Evolutionary conservation across 768 basidiomycete genomes (phyloP).

Genomic region (Hericium alpestre): DNA sequence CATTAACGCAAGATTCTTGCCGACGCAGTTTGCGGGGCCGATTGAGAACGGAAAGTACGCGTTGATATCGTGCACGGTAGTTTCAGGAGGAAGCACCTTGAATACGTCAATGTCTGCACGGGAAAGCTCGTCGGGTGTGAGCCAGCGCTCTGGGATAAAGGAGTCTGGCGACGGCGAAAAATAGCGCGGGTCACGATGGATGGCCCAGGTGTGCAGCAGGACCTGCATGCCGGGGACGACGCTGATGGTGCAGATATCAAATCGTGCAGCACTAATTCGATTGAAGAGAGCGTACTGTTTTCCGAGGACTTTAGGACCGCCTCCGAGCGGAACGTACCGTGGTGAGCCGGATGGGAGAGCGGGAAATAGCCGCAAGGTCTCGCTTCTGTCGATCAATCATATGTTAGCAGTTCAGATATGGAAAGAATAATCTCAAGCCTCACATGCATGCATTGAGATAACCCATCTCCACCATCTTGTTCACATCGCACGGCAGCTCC

Average conservation of each 20-base stretch:
- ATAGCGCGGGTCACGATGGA: constrained; percentile 13
- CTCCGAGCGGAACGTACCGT: not conserved
- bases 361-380: not conserved
- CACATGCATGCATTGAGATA: not conserved
- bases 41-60: constrained; percentile 11
- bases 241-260: not conserved
- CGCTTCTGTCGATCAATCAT: not conserved
- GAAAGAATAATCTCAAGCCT: not conserved
- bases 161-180: constrained; percentile 6
- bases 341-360: not conserved
- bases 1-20: constrained; percentile 11
- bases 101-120: too few relatives aligned
- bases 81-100: too few relatives aligned
- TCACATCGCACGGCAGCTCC: not conserved
- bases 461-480: not conserved
- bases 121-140: not conserved
- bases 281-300: not conserved
- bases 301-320: not conserved
- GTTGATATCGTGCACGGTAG: not conserved
- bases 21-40: constrained; percentile 13
- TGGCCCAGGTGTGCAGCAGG: constrained; percentile 5
- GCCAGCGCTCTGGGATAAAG: constrained; percentile 14
- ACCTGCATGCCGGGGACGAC: constrained; percentile 10
- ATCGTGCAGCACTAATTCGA: too few relatives aligned
- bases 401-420: not conserved